These are phyloP conservation scores for Cyphellophora europaea DNA, from an alignment of 2,329 filamentous ascomycete genomes.

Conservation along the genomic window DNA sequence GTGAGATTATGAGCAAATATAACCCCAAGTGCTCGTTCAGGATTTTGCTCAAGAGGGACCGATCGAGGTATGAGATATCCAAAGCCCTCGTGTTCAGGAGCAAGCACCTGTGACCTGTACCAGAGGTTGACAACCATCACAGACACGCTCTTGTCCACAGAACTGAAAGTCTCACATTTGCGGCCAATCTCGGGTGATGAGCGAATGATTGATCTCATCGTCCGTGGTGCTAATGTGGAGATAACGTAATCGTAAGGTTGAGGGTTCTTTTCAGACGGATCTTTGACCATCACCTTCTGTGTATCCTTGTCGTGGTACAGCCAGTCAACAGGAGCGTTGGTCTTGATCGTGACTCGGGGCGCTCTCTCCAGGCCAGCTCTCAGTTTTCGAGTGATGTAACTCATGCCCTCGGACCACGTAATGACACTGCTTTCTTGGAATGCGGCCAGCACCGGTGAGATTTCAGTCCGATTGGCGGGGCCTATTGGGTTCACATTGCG, in stretches of 20 bases:
- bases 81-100: slow-evolving; percentile 55
- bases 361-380: slow-evolving; percentile 39
- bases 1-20: slow-evolving; percentile 83
- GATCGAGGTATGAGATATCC: slow-evolving; percentile 84
- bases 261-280: neutral
- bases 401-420: slow-evolving; percentile 48
- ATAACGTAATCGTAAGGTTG: slow-evolving; percentile 20
- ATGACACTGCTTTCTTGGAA: slow-evolving; percentile 26
- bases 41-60: slow-evolving; percentile 61
- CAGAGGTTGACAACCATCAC: slow-evolving; percentile 92
- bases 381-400: slow-evolving; percentile 49
- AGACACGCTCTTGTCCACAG: too few species aligned
- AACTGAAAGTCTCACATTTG: too few species aligned
- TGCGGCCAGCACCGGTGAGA: too few species aligned
- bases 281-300: slow-evolving; percentile 17
- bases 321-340: slow-evolving; percentile 25
- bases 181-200: too few species aligned
- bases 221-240: slow-evolving; percentile 17
- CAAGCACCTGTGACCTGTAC: slow-evolving; percentile 57
- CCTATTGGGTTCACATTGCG: too few species aligned
- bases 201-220: too few species aligned
- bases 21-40: slow-evolving; percentile 76
- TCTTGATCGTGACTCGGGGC: slow-evolving; percentile 52
- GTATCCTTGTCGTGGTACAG: slow-evolving; percentile 7
- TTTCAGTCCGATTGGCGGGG: too few species aligned